Evolutionary conservation across 2,329 filamentous ascomycete genomes (phyloP), one percentile per base, ranked within the genome.

Genomic region (Talaromyces sp.): DNA sequence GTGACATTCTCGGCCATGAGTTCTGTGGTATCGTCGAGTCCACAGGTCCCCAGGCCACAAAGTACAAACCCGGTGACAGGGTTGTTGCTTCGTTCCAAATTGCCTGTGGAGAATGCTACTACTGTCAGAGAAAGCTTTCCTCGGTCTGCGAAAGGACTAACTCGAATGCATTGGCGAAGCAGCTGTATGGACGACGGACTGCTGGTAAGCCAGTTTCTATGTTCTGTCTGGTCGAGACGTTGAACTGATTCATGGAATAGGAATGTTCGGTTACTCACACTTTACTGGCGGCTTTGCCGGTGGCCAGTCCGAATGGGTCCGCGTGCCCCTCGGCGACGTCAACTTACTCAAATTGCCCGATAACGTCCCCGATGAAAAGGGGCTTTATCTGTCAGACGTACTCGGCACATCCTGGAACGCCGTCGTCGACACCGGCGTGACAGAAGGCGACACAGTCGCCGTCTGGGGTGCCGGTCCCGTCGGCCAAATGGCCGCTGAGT

Each of bases 31-130:
- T 80, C 2, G 77, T 84, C 2, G 81, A 83, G 37, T 76, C 81
- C 55, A 77, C 88, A 1, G 88, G 88, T 0, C 73, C 83, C 0
- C 79, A 66, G 0, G 81, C 86, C 2, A 83, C 75, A 57, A 82
- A 82, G 2, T 73, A 88, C 55, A 76, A 85, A 64, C 75, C 80
- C 7, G 88, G 88, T 14, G 83, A 86, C 67, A 81, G 92, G 33
- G 92, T 95, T 21, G 92, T 96, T 1, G 91, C 89, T 0, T 90
- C 87, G 9, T 96, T 96, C 80, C 91, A 95, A 74, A 95, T 96
- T 71, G 90, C 91, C 8, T 77, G 81, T 66, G 80, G 80, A 0
- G 60, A 74, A 40, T 96, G 92, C 79, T 88, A 85, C 75, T 93
- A 87, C 75, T 96, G 92, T 80, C 83, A 88, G 67, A 84, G 90